Conservation (phyloP, 1,284 basidiomycete genomes). For the Trichosporon sp. region DNA sequence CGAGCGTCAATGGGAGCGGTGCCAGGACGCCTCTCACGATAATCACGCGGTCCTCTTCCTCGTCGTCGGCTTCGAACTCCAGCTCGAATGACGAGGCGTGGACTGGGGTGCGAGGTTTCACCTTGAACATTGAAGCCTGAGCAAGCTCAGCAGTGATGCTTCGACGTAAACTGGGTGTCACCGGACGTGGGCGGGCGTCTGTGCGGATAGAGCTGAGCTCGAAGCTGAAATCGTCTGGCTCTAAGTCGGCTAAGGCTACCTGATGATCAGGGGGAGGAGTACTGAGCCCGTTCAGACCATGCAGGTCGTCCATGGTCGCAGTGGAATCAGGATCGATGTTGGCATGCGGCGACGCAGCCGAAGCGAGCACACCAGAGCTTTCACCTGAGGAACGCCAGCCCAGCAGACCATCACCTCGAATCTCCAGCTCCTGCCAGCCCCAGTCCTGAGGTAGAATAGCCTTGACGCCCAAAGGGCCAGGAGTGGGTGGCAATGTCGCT, state of each 20-base stretch:
- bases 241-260: slow-evolving; percentile 9
- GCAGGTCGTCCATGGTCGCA: background rate
- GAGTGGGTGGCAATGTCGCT: slow-evolving; percentile 10
- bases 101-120: slow-evolving; percentile 9
- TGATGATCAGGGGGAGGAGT: background rate
- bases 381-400: slow-evolving; percentile 24
- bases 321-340: background rate
- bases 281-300: background rate
- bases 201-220: slow-evolving; percentile 21
- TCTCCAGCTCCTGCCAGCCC: slow-evolving; percentile 34
- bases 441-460: slow-evolving; percentile 32
- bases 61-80: slow-evolving; percentile 19
- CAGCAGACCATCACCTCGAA: slow-evolving; percentile 27
- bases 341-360: background rate
- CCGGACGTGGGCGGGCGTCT: background rate
- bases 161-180: slow-evolving; percentile 10
- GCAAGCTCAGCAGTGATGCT: slow-evolving; percentile 1
- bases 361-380: background rate
- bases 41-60: slow-evolving; percentile 7
- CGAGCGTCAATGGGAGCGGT: slow-evolving; percentile 24
- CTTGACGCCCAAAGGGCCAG: slow-evolving; percentile 14
- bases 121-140: background rate
- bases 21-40: slow-evolving; percentile 25
- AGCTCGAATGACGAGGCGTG: slow-evolving; percentile 24
- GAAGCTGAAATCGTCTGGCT: slow-evolving; percentile 37